Percentiles rank a stretch among this genome's conserved stretches.
These are phyloP conservation scores for Friedmanniomyces simplex DNA, from an alignment of 495 filamentous ascomycete genomes.

Conservation along the genomic window DNA sequence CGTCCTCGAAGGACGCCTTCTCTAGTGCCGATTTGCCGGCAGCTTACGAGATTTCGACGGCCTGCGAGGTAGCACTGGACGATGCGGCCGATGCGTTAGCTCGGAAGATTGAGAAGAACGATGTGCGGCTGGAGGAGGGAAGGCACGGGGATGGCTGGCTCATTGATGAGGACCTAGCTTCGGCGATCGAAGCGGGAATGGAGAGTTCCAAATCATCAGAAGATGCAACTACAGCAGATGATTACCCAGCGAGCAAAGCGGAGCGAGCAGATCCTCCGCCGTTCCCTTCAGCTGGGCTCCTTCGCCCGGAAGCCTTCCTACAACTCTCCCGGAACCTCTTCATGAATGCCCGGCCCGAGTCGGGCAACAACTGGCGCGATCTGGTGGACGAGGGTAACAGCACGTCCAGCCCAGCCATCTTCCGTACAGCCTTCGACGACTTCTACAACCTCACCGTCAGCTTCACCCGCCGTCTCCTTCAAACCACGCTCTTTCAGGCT, in stretches of 20 bases:
- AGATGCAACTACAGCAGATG: slow-evolving; percentile 16
- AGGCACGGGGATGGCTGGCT: slow-evolving; percentile 49
- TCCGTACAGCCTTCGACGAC: slow-evolving; percentile 57
- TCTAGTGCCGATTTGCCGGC: slow-evolving; percentile 47
- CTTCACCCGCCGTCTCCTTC: slow-evolving; percentile 58
- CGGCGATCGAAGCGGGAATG: slow-evolving; percentile 28
- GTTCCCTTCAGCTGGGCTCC: slow-evolving; percentile 31
- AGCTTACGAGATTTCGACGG: slow-evolving; percentile 60
- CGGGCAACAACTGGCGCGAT: slow-evolving; percentile 56
- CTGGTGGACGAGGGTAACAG: slow-evolving; percentile 37
- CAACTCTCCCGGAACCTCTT: slow-evolving; percentile 55
- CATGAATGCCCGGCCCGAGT: slow-evolving; percentile 57
- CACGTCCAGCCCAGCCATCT: slow-evolving; percentile 46
- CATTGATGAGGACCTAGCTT: slow-evolving; percentile 38
- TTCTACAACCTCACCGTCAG: slow-evolving; percentile 58
- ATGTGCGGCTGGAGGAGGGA: slow-evolving; percentile 43
- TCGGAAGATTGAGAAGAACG: slow-evolving; percentile 44
- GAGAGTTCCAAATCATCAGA: slow-evolving; percentile 26
- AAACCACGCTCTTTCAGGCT: slow-evolving; percentile 55
- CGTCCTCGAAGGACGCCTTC: slow-evolving; percentile 14
- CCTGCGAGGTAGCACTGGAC: slow-evolving; percentile 57
- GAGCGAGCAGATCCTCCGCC: background rate
- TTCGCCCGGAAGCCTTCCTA: slow-evolving; percentile 52
- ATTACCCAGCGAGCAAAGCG: background rate
- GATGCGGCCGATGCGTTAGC: slow-evolving; percentile 52